These are phyloP conservation scores for Pouteria campechiana DNA, from an alignment of 179 eudicot species.

Conservation along the genomic window DNA sequence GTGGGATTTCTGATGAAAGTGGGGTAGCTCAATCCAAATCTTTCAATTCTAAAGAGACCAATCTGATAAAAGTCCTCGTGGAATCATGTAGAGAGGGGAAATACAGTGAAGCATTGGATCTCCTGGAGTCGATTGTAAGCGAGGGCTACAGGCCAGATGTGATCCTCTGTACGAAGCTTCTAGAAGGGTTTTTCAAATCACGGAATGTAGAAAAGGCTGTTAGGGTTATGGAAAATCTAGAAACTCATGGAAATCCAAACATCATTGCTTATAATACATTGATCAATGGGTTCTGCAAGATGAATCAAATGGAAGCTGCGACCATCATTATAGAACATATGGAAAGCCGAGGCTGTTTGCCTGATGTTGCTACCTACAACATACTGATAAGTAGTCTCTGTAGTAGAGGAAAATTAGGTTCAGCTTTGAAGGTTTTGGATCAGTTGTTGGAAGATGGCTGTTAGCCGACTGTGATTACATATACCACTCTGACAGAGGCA, in stretches of 20 bases:
- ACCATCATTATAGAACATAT: slow-evolving; percentile 36
- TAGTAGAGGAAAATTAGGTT: slow-evolving; percentile 49
- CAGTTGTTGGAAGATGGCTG: slow-evolving; percentile 34
- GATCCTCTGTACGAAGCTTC: slow-evolving; percentile 51
- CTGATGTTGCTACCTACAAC: slow-evolving; percentile 57
- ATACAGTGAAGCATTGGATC: slow-evolving; percentile 34
- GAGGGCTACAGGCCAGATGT: slow-evolving; percentile 49
- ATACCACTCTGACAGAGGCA: slow-evolving; percentile 59
- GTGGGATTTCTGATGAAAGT: slow-evolving; percentile 5
- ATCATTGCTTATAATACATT: slow-evolving; percentile 56
- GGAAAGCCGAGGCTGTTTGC: slow-evolving; percentile 37
- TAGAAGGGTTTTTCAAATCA: slow-evolving; percentile 35
- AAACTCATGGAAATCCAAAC: slow-evolving; percentile 45
- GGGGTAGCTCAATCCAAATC: slow-evolving; percentile 19
- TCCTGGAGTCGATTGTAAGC: slow-evolving; percentile 43
- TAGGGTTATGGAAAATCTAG: slow-evolving; percentile 43
- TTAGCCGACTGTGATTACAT: slow-evolving; percentile 42
- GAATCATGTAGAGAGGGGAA: slow-evolving; percentile 46
- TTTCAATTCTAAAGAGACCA: slow-evolving; percentile 30
- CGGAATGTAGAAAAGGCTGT: slow-evolving; percentile 31
- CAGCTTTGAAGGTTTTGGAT: slow-evolving; percentile 41
- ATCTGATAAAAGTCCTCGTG: slow-evolving; percentile 32
- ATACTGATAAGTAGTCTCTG: slow-evolving; percentile 67
- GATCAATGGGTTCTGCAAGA: slow-evolving; percentile 58
- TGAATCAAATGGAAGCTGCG: slow-evolving; percentile 40